Base-by-base conservation (phyloP, 2,329 filamentous ascomycete species). In the Diaporthe velutina region DNA sequence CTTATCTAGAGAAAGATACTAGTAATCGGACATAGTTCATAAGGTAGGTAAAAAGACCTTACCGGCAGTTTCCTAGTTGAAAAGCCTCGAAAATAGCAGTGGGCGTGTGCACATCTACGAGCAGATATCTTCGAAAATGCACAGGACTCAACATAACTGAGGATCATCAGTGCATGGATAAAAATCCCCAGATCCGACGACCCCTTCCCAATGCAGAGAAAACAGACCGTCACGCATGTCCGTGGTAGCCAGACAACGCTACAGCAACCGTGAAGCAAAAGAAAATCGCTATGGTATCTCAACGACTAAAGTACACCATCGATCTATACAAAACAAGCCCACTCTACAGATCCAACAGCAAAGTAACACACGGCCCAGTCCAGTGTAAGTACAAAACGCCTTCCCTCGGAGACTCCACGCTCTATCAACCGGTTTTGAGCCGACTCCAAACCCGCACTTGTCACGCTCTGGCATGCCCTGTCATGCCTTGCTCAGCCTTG, bases 221-320 rank as follows among this genome's bases (percentile, higher is more conserved):
- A 19, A 25, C 15, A 52, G 22, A 52, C 13, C 6, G 33, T 10
- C 40, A 8, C 13, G 9, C 8, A 25, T 52, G 8, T 38, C 42
- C n/a, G n/a, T 38, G 54, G 12, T 28, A 30, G 5, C 22, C 38
- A 64, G 38, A 35, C 35, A 57, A 57, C 42, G 6, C 42, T 5
- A 58, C 25, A 25, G 35, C 17, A 28, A 48, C 19, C 1, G 17
- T 50, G 9, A 3, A 25, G 38, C 4, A 50, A 15, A 35, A 58
- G 4, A 19, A 38, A 71, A 58, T 71, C 68, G 22, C 68, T 60
- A 60, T 71, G 68, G 68, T 71, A 71, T 71, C 68, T 71, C 68
- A 52, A 71, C 22, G 25, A 50, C 22, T 25, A 33, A 40, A 50
- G 28, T n/a, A 28, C 42, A 71, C 55, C 42, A 60, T 71, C 38